Evolutionary conservation across 163 green algal genomes (phyloP).

Genomic region (Picocystis sp.): DNA sequence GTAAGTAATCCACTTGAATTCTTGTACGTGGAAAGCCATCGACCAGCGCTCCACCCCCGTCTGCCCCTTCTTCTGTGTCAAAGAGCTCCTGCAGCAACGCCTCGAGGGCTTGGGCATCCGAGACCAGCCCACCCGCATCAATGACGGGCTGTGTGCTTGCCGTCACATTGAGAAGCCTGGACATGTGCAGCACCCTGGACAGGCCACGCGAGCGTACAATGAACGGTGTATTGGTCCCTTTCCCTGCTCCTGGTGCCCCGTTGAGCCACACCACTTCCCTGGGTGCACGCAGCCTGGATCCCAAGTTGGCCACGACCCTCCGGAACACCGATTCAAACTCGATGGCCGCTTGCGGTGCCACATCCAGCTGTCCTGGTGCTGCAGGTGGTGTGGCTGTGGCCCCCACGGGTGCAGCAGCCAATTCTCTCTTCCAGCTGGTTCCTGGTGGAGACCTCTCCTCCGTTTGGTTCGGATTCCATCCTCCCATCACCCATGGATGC

Average conservation of each 20-base stretch:
- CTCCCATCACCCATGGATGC: too few species aligned
- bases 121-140: constrained; percentile 63
- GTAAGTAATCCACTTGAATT: constrained; percentile 62
- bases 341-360: too few species aligned
- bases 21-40: constrained; percentile 62
- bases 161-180: constrained; percentile 15
- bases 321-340: too few species aligned
- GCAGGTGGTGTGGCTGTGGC: too few species aligned
- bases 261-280: constrained; percentile 71
- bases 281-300: not conserved
- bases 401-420: too few species aligned
- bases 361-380: too few species aligned
- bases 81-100: constrained; percentile 66
- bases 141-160: constrained; percentile 29
- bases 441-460: too few species aligned
- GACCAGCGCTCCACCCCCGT: constrained; percentile 23
- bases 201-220: constrained; percentile 61
- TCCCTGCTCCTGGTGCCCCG: constrained; percentile 54
- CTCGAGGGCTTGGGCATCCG: constrained; percentile 56
- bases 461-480: too few species aligned
- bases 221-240: constrained; percentile 64
- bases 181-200: constrained; percentile 42
- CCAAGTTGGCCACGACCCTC: too few species aligned
- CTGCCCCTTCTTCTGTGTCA: constrained; percentile 22
- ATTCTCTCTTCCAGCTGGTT: too few species aligned